These are phyloP conservation scores for Russula griseocarnosa DNA, from an alignment of 768 basidiomycete species.

Conservation along the genomic window DNA sequence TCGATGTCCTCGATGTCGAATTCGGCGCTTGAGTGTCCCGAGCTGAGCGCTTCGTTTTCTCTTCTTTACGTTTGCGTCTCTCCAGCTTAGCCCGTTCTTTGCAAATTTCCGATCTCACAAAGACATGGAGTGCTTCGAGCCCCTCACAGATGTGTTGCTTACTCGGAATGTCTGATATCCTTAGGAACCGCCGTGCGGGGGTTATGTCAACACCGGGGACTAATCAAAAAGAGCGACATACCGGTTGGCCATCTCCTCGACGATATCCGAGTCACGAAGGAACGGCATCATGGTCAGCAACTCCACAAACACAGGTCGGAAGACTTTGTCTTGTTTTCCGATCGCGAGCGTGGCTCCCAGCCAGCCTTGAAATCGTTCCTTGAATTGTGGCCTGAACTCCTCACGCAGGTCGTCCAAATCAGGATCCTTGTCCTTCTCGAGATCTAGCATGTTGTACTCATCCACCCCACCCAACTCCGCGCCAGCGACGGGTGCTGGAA, in stretches of 20 bases:
- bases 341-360: conserved; percentile 38
- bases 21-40: background rate
- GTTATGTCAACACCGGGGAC: background rate
- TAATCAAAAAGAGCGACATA: conserved; percentile 31
- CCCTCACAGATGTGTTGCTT: conserved; percentile 52
- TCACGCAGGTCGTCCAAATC: conserved; percentile 59
- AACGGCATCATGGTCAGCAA: conserved; percentile 55
- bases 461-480: conserved; percentile 45
- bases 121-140: conserved; percentile 44
- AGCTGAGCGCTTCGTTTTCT: background rate
- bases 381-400: conserved; percentile 56
- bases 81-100: conserved; percentile 30
- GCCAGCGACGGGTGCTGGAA: conserved; percentile 35
- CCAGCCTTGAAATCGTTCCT: conserved; percentile 59
- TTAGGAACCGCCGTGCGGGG: conserved; percentile 29
- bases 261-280: conserved; percentile 47
- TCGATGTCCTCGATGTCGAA: conserved; percentile 1
- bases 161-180: conserved; percentile 51
- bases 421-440: conserved; percentile 46
- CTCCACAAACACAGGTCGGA: conserved; percentile 44
- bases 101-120: conserved; percentile 50
- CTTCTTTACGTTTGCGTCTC: conserved; percentile 6
- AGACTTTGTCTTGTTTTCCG: conserved; percentile 39
- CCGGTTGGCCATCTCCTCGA: conserved; percentile 54
- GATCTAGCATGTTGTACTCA: conserved; percentile 47